Evolutionary conservation across 768 basidiomycete genomes (phyloP).

Genomic region (Kwoniella pini): DNA sequence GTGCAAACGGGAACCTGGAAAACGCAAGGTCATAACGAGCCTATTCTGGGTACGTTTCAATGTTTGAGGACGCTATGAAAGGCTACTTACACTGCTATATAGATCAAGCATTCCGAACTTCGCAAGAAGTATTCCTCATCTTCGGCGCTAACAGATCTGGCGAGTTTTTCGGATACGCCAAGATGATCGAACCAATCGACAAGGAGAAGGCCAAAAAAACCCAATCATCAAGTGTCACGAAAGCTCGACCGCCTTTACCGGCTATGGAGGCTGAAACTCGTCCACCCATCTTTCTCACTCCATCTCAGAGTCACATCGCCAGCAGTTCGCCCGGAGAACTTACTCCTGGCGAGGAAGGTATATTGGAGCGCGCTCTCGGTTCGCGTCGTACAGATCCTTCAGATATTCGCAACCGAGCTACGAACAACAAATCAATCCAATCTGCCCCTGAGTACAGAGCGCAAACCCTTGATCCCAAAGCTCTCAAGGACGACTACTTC

Average conservation of each 20-base stretch:
- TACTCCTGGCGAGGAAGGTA: conserved; percentile 30
- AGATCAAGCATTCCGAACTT: conserved; percentile 91
- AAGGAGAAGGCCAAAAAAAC: conserved; percentile 28
- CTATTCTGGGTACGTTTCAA: conserved; percentile 60
- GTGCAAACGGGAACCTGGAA: conserved; percentile 81
- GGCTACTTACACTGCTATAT: too few species aligned
- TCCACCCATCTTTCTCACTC: conserved; percentile 31
- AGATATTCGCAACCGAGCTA: conserved; percentile 4
- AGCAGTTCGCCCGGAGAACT: conserved; percentile 33
- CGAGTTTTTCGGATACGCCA: conserved; percentile 90
- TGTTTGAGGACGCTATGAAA: too few species aligned
- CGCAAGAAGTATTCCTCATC: conserved; percentile 80
- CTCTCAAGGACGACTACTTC: conserved; percentile 26
- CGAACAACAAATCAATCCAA: conserved; percentile 10
- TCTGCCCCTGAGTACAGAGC: conserved; percentile 18
- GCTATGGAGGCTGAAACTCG: conserved; percentile 23
- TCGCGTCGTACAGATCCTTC: conserved; percentile 37
- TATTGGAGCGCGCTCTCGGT: conserved; percentile 8
- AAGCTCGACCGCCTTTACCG: not conserved
- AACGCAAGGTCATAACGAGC: conserved; percentile 90
- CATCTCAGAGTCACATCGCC: conserved; percentile 30
- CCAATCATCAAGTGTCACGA: not conserved
- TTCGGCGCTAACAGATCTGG: conserved; percentile 93
- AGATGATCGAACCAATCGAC: conserved; percentile 58
- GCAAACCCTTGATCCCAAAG: conserved; percentile 33